These are phyloP conservation scores for Trametes maxima DNA, from an alignment of 768 basidiomycete species.

Conservation along the genomic window DNA sequence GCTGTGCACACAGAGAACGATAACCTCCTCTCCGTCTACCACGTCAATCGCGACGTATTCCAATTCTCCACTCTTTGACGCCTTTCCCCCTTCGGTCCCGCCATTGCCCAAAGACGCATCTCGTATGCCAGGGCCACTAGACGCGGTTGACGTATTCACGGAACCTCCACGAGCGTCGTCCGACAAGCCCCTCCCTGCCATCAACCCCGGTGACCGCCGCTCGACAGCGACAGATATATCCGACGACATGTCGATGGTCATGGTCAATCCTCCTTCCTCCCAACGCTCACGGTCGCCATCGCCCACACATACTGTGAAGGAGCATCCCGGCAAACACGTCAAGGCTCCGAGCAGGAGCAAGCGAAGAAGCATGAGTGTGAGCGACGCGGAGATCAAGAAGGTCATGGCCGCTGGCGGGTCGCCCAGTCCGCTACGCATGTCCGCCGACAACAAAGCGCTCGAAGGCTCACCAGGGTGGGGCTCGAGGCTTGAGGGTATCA, in stretches of 20 bases:
- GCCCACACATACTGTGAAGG: constrained; percentile 30
- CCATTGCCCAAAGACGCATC: constrained; percentile 42
- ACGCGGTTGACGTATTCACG: constrained; percentile 55
- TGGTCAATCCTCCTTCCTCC: constrained; percentile 49
- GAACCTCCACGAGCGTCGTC: constrained; percentile 34
- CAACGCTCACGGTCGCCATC: constrained; percentile 29
- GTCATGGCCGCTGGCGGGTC: constrained; percentile 39
- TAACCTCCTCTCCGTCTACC: constrained; percentile 29
- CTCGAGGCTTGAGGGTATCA: constrained; percentile 57
- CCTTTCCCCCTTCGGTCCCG: constrained; percentile 45
- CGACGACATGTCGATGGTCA: constrained; percentile 59
- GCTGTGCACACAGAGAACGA: constrained; percentile 24
- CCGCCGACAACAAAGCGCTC: constrained; percentile 40
- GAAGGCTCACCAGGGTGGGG: constrained; percentile 43
- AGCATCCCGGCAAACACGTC: constrained; percentile 20
- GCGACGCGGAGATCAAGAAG: constrained; percentile 61
- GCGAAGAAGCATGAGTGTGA: constrained; percentile 74
- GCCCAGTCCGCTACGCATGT: constrained; percentile 40
- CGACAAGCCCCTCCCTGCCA: constrained; percentile 67
- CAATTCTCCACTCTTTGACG: constrained; percentile 39
- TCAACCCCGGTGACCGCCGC: constrained; percentile 41
- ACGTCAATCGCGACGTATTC: constrained; percentile 28
- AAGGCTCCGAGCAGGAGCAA: constrained; percentile 41
- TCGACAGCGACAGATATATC: constrained; percentile 34
- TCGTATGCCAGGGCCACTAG: constrained; percentile 23